A percentile compares a stretch with the other conserved stretches of the same genome.
phyloP scores from a whole-genome alignment of 2,329 filamentous ascomycete genomes.

The Neonectria ditissima region DNA sequence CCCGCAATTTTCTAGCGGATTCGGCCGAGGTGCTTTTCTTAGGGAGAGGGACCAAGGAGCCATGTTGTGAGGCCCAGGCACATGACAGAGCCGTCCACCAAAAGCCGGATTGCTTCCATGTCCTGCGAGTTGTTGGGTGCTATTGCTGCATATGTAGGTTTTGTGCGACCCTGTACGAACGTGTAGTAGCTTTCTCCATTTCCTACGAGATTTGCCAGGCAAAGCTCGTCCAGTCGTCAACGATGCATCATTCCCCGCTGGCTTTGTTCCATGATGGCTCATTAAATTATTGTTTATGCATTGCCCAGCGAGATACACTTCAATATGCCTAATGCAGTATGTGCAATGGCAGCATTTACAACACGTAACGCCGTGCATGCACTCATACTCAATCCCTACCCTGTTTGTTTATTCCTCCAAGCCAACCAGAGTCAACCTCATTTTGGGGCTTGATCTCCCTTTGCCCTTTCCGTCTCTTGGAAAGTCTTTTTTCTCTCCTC shows the following conservation, averaged over 20 bases:
- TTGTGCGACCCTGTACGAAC: not conserved
- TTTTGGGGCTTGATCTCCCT: conserved; percentile 1
- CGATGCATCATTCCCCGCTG: not conserved
- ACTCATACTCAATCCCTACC: not conserved
- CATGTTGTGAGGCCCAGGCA: not conserved
- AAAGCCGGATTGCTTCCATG: not conserved
- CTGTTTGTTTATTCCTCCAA: not conserved
- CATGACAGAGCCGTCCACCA: not conserved
- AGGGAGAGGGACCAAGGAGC: not conserved
- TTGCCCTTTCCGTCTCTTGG: conserved; percentile 45
- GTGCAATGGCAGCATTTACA: conserved; percentile 3
- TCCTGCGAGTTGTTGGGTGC: not conserved
- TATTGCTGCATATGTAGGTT: too few relatives aligned
- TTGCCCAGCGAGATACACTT: not conserved
- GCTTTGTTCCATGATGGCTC: not conserved
- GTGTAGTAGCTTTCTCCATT: not conserved
- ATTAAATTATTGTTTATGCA: conserved; percentile 21
- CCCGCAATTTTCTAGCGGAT: conserved; percentile 17
- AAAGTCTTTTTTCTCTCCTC: conserved; percentile 61
- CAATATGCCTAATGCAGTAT: not conserved
- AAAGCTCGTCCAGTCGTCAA: not conserved
- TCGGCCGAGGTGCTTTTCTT: conserved; percentile 14
- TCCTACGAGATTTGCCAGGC: not conserved
- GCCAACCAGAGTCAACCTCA: not conserved
- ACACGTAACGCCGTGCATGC: not conserved